Conservation (phyloP, 352 stramenopile species). For the Detonula confervacea region DNA sequence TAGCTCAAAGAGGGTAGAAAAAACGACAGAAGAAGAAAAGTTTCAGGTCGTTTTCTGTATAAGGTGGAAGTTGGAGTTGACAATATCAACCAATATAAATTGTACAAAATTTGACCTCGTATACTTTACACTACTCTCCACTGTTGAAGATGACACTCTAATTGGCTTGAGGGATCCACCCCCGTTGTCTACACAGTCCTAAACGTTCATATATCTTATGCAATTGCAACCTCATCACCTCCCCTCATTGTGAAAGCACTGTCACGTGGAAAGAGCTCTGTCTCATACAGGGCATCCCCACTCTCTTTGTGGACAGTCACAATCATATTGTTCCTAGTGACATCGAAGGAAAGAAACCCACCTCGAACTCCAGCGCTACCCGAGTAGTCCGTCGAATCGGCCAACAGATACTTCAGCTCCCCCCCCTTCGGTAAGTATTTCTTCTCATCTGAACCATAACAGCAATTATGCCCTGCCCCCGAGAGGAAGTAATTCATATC, state of each 20-base stretch:
- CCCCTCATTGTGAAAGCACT: conserved; percentile 3
- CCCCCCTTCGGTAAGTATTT: conserved; percentile 23
- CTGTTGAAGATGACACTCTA: no score
- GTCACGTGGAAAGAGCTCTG: conserved; percentile 22
- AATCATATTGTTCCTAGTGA: conserved; percentile 34
- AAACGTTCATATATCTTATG: neutral
- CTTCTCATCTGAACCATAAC: conserved; percentile 37
- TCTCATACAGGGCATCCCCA: conserved; percentile 41
- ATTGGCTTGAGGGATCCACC: no score
- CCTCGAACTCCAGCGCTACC: conserved; percentile 30
- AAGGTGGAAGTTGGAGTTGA: no score
- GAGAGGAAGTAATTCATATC: conserved; percentile 55
- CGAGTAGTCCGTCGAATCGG: conserved; percentile 32
- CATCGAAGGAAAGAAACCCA: conserved; percentile 54
- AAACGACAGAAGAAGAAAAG: no score
- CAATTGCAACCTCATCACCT: conserved; percentile 7
- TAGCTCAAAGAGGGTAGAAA: no score
- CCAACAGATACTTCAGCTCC: conserved; percentile 39
- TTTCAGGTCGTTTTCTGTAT: no score
- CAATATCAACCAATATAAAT: no score
- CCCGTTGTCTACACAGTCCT: no score
- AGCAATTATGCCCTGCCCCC: conserved; percentile 55
- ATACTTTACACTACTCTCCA: no score
- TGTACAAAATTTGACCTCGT: no score
- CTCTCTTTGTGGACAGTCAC: conserved; percentile 44